Evolutionary conservation across 495 filamentous ascomycete species (phyloP), one percentile per base, ranked within the genome.

Genomic region (Bryoglossum gracile): DNA sequence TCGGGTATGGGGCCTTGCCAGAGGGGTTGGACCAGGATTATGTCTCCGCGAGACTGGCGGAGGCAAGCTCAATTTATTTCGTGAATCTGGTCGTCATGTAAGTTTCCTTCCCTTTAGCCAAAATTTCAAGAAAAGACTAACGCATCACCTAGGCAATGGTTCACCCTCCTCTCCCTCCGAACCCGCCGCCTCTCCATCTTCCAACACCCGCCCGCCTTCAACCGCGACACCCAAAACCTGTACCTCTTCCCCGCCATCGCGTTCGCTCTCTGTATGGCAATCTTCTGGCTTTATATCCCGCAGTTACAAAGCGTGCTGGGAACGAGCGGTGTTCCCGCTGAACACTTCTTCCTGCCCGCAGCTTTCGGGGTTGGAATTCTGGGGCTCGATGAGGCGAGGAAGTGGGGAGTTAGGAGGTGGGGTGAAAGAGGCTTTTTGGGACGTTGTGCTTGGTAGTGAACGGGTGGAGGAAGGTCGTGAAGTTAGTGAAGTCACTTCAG

Each of bases 51-150:
- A 62, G 68, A 18, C 56, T 80, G 13, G 81, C 80, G 48, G 69
- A 73, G 36, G 82, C 78, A 17, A 79, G 75, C 22, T 78, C 73
- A 19, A 77, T 87, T 28, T 87, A 87, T 55, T 87, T 88, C 52
- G 74, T 86, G 24, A 84, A 74, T n/a, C 65, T 88, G 8, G 81
- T 88, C 5, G 74, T 84, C 3, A 82, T 83, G 79, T 50, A 76
- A 60, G 60, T 69, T 56, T 54, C 39, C 21, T 34, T 25, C 24
- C n/a, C 14, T 24, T 35, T 22, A 18, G 9, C 21, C 43, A 54
- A 14, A 5, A 3, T 17, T 10, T 22, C 16, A 17, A 18, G 11
- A 8, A 2, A 17, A 14, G 17, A 36, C 41, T 47, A n/a, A 49
- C 33, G 22, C 34, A 32, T 2, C 33, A 6, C 13, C 17, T 14